Evolutionary conservation across 176 grass and related monocot genomes (phyloP), one percentile per base, ranked within the genome.

Genomic region (Avena insularis): DNA sequence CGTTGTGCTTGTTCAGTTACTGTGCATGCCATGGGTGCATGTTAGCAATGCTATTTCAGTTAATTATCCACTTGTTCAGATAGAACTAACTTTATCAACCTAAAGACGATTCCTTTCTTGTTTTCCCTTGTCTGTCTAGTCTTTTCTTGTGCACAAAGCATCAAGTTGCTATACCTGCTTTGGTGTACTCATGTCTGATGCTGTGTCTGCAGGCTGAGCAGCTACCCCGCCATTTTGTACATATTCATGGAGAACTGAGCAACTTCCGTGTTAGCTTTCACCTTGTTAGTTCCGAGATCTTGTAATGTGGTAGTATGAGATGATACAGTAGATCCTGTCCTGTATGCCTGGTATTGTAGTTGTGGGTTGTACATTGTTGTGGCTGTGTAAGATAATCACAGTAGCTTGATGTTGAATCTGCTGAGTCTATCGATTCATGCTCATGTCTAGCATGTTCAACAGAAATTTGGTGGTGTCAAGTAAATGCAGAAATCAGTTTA

Each of bases 141-240:
- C 2, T 35, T 35, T 35, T 35, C 3, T 35, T 35, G 33, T 35
- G 33, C 33, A 35, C 33, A 35, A 35, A 35, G 33, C 33, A 35
- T 35, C 0, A 35, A 35, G 33, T 35, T 33, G 31, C 2, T 33
- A 36, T 78, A 62, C 20, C 29, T 5, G 1, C 46, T 55, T 43
- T 83, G 13, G 3, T 19, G 25, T 57, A 8, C 59, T 53, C 6
- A 54, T 31, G 14, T 43, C 50, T 69, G 15, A 11, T 53, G 35
- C 14, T 25, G 12, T 50, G 20, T 71, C 23, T 82, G 86, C 90
- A 92, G 90, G 86, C 63, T 89, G 72, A 92, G 71, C 17, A 58
- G 11, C 2, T 48, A 50, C 38, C 38, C 29, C 65, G 8, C 80
- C 23, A 29, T 86, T 79, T 65, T 89, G 90, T 91, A 88, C 35